These are phyloP conservation scores for Aureobasidium sp. DNA, from an alignment of 2,329 filamentous ascomycete species.

Conservation along the genomic window DNA sequence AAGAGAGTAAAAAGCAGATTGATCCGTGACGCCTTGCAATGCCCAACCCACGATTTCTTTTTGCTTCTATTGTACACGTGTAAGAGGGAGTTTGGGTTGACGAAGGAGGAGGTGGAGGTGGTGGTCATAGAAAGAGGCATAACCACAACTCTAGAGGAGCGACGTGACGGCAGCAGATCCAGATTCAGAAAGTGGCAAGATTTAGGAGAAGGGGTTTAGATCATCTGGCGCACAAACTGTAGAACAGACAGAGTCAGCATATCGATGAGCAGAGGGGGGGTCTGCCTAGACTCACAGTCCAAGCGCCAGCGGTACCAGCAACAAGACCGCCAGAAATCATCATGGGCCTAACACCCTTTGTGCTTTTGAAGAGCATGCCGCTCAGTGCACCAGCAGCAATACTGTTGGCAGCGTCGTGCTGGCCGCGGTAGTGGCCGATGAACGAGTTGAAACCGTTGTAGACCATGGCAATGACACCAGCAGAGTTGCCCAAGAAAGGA, in stretches of 20 bases:
- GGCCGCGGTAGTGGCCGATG: constrained; percentile 70
- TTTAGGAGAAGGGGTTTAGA: background rate
- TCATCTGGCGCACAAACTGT: constrained; percentile 8
- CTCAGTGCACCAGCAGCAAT: constrained; percentile 77
- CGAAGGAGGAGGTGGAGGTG: background rate
- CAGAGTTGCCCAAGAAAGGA: constrained; percentile 92
- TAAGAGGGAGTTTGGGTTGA: background rate
- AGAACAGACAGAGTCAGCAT: background rate
- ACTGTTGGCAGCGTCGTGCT: constrained; percentile 86
- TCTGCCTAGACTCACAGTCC: constrained; percentile 66
- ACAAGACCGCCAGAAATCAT: constrained; percentile 89
- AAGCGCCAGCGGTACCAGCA: constrained; percentile 72
- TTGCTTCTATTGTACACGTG: constrained; percentile 15
- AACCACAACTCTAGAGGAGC: background rate
- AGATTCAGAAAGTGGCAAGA: background rate
- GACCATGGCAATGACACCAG: constrained; percentile 88
- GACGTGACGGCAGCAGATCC: background rate
- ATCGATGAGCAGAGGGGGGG: no score
- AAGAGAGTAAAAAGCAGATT: constrained; percentile 7
- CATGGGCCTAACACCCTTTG: constrained; percentile 83
- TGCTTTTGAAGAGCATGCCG: constrained; percentile 95
- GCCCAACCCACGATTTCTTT: constrained; percentile 9
- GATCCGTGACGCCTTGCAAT: constrained; percentile 16
- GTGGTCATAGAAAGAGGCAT: constrained; percentile 3
- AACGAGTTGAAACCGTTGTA: constrained; percentile 91